Evolutionary conservation across 2,329 filamentous ascomycete species (phyloP).

Genomic region (Cadophora sp.): DNA sequence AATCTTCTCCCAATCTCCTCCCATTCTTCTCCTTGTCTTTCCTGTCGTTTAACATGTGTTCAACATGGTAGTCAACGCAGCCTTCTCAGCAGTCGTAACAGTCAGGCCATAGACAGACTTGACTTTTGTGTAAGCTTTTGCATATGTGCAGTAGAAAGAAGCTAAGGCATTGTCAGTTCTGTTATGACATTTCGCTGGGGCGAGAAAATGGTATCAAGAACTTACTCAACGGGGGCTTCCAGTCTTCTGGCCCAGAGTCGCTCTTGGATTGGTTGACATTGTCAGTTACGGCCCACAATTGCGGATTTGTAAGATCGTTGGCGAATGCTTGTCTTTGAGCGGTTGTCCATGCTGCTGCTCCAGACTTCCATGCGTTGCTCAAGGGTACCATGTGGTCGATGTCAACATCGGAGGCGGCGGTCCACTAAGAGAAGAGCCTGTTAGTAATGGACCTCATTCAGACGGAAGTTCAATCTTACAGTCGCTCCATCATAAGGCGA

Average conservation of each 20-base stretch:
- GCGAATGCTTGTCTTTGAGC: slow-evolving; percentile 71
- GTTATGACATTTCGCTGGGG: background rate
- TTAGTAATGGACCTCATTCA: background rate
- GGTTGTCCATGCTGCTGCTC: slow-evolving; percentile 75
- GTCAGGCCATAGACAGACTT: slow-evolving; percentile 75
- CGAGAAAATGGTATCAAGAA: slow-evolving; percentile 8
- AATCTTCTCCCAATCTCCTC: background rate
- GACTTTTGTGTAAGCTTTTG: slow-evolving; percentile 75
- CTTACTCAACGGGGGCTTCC: slow-evolving; percentile 73
- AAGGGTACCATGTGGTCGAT: slow-evolving; percentile 87
- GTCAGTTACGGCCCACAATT: slow-evolving; percentile 81
- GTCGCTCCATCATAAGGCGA: slow-evolving; percentile 77
- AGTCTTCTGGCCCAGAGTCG: slow-evolving; percentile 75
- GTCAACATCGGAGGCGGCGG: slow-evolving; percentile 71
- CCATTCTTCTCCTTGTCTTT: background rate
- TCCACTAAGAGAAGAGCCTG: slow-evolving; percentile 54
- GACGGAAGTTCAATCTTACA: background rate
- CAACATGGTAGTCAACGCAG: slow-evolving; percentile 69
- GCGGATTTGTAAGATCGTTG: slow-evolving; percentile 77
- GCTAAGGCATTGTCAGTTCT: slow-evolving; percentile 43
- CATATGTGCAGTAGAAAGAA: slow-evolving; percentile 80
- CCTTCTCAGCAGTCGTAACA: slow-evolving; percentile 76
- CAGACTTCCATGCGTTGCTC: slow-evolving; percentile 83
- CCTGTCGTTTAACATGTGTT: slow-evolving; percentile 59
- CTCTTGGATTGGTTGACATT: slow-evolving; percentile 77